Evolutionary conservation across 2,329 filamentous ascomycete genomes (phyloP).

Genomic region (Exophiala aquamarina): DNA sequence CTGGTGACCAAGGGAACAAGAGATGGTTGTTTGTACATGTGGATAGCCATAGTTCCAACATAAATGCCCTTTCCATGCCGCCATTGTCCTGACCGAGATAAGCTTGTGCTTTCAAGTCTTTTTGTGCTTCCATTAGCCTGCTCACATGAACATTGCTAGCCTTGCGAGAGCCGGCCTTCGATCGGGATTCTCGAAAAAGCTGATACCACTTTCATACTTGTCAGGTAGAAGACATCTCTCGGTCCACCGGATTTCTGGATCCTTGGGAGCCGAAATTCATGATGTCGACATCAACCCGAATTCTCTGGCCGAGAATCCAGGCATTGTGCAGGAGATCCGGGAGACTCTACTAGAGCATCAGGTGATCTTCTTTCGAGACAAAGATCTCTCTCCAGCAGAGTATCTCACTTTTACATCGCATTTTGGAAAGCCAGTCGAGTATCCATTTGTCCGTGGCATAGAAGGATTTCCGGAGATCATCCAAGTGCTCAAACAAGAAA

Average conservation of each 20-base stretch:
- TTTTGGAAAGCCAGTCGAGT: slow-evolving; percentile 26
- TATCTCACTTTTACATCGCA: slow-evolving; percentile 21
- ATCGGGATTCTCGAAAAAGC: too few species aligned
- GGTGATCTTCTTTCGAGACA: slow-evolving; percentile 27
- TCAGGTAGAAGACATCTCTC: slow-evolving; percentile 14
- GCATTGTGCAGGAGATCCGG: slow-evolving; percentile 21
- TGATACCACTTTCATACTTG: too few species aligned
- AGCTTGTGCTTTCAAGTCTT: too few species aligned
- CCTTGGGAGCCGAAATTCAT: slow-evolving; percentile 23
- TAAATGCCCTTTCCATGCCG: too few species aligned
- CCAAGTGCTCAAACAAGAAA: slow-evolving; percentile 25
- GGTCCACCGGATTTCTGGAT: slow-evolving; percentile 23
- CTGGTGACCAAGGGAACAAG: too few species aligned
- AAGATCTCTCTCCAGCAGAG: slow-evolving; percentile 15
- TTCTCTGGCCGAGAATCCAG: slow-evolving; percentile 16
- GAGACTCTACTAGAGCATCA: slow-evolving; percentile 23
- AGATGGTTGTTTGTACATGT: too few species aligned
- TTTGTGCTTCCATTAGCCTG: too few species aligned
- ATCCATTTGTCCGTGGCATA: slow-evolving; percentile 26
- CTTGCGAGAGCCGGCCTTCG: too few species aligned
- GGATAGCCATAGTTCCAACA: too few species aligned
- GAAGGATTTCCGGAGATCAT: slow-evolving; percentile 25
- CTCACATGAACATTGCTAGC: too few species aligned
- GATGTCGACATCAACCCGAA: slow-evolving; percentile 20
- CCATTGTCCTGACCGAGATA: too few species aligned